Base-by-base conservation (phyloP, 345 rosid genomes). In the Linum lewisii region DNA sequence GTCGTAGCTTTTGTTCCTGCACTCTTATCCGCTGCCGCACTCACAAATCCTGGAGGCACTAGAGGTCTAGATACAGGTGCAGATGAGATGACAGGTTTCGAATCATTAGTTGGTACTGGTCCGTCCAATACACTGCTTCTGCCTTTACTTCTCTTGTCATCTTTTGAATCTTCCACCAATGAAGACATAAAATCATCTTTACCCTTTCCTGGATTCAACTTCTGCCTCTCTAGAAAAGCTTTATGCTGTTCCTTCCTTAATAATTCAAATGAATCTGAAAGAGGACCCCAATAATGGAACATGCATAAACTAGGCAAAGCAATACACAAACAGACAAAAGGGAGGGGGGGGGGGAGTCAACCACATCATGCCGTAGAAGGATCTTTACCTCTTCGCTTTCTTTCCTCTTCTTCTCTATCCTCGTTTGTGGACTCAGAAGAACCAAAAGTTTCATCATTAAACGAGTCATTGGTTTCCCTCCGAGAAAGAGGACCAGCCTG, bases 331-430 rank as follows among this genome's bases (percentile, higher is more conserved):
- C 59, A 61, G 69, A 53, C 44, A 34, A 34, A 56, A 66, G n/a
- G n/a, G n/a, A n/a, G n/a, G n/a, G n/a, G n/a, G n/a, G n/a, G n/a
- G n/a, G n/a, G n/a, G n/a, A n/a, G n/a, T 51, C 42, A 21, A 63
- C 58, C 61, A 54, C 26, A 45, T 11, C 59, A 24, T 64, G 55
- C 25, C 21, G 52, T 53, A 42, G 34, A 59, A 66, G 66, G 44
- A 69, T 52, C 24, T 29, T 36, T 67, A 93, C 97, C 96, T 87
- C 97, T 83, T 78, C 99, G 85, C 70, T 89, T 84, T 73, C 80
- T 83, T 76, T 93, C 99, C 73, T 89, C 99, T 79, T 89, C 99
- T 74, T 86, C 88, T 75, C 85, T 89, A 71, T 87, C 95, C 60
- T 87, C 99, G 65, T 73, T 77, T 14, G 89, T 69, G 73, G 37